A percentile compares a stretch with the other conserved stretches of the same genome.
Conservation (phyloP, 2,329 filamentous ascomycete species). For the Fusarium lyarnte region DNA sequence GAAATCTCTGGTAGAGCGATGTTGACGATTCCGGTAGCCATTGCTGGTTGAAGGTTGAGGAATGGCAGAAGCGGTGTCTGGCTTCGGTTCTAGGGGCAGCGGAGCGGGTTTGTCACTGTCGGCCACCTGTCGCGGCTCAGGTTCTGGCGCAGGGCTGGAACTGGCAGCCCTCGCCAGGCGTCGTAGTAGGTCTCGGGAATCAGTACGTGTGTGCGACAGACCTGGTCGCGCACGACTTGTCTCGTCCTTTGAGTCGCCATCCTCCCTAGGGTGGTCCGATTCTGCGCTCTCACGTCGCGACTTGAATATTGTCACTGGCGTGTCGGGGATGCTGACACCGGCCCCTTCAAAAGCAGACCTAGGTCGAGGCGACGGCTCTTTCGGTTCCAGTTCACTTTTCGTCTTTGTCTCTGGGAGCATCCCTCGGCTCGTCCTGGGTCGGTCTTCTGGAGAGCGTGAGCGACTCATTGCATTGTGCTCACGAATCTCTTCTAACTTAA, state of each 20-base stretch:
- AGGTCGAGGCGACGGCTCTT: constrained; percentile 31
- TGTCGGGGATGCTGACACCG: constrained; percentile 51
- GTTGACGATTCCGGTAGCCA: constrained; percentile 19
- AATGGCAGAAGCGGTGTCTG: constrained; percentile 23
- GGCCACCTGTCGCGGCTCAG: constrained; percentile 30
- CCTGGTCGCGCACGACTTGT: constrained; percentile 27
- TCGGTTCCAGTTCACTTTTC: constrained; percentile 12
- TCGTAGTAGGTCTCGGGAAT: constrained; percentile 60
- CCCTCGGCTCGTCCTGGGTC: constrained; percentile 43
- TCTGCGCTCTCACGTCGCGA: constrained; percentile 26
- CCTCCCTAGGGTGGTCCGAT: constrained; percentile 1
- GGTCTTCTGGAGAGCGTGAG: constrained; percentile 54
- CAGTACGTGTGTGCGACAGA: constrained; percentile 43
- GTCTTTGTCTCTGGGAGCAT: constrained; percentile 15
- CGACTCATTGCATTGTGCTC: constrained; percentile 59
- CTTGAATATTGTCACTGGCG: constrained; percentile 54
- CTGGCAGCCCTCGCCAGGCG: constrained; percentile 60
- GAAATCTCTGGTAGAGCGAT: constrained; percentile 34
- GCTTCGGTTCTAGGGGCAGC: constrained; percentile 21
- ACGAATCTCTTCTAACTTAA: constrained; percentile 62
- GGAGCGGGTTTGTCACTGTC: constrained; percentile 22
- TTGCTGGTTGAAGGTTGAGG: constrained; percentile 31
- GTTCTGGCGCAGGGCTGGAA: constrained; percentile 53
- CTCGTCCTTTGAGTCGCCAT: constrained; percentile 10
- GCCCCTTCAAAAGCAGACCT: constrained; percentile 41